phyloP scores from a whole-genome alignment of 2,329 filamentous ascomycete genomes.

The Colletotrichum chlorophyti region DNA sequence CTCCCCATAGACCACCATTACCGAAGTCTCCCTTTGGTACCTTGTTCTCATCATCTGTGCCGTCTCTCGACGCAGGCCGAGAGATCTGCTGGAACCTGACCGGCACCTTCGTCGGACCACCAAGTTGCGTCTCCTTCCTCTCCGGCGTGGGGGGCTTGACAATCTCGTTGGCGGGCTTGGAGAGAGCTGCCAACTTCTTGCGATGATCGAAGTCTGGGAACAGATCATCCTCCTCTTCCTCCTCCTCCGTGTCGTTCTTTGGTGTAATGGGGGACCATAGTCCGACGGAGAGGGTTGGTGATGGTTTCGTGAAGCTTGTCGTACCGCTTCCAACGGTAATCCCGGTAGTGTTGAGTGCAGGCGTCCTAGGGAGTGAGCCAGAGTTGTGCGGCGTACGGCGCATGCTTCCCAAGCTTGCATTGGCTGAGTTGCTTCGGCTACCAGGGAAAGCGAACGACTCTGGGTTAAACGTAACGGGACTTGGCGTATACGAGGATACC shows the following conservation, averaged over 20 bases:
- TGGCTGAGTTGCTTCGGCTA: conserved; percentile 54
- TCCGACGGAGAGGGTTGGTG: conserved; percentile 51
- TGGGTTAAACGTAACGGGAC: conserved; percentile 42
- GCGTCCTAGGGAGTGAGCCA: conserved; percentile 31
- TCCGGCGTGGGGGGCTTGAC: conserved; percentile 29
- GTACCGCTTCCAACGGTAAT: conserved; percentile 48
- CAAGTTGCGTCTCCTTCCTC: conserved; percentile 29
- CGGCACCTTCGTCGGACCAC: conserved; percentile 21
- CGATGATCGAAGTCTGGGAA: conserved; percentile 59
- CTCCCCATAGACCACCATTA: conserved; percentile 52
- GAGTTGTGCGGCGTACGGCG: conserved; percentile 37
- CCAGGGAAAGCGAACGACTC: conserved; percentile 45
- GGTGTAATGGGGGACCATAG: conserved; percentile 53
- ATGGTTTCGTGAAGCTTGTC: conserved; percentile 39
- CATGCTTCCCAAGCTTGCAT: conserved; percentile 44
- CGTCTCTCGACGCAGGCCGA: conserved; percentile 27
- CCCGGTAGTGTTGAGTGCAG: conserved; percentile 40
- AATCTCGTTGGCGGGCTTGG: conserved; percentile 13
- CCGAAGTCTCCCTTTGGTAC: conserved; percentile 44
- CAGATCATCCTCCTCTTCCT: conserved; percentile 58
- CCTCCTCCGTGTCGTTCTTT: conserved; percentile 45
- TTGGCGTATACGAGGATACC: conserved; percentile 15
- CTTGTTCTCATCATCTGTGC: conserved; percentile 39
- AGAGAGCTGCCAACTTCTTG: conserved; percentile 33
- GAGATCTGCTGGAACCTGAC: conserved; percentile 28